A percentile compares a stretch with the other conserved stretches of the same genome.
Evolutionary conservation across 192 early-diverging fungal genomes (phyloP).

Genomic region (Coemansia sp.): DNA sequence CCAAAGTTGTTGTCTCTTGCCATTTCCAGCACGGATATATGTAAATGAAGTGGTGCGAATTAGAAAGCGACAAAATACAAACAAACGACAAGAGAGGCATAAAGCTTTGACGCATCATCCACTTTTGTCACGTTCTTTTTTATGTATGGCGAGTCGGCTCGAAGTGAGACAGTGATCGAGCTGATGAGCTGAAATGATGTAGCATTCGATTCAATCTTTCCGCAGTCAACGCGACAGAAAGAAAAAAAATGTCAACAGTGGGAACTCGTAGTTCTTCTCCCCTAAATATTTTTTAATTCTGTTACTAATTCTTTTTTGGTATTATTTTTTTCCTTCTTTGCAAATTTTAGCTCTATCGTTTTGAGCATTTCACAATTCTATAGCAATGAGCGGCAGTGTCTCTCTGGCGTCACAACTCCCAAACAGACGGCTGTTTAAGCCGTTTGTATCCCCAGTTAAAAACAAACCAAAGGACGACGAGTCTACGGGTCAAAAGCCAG

Average conservation of each 20-base stretch:
- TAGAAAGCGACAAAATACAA: neutral
- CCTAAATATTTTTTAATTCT: neutral
- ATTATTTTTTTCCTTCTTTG: neutral
- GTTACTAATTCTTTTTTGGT: neutral
- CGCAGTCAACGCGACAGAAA: neutral
- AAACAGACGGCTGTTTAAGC: conserved; percentile 40
- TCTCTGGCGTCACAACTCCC: conserved; percentile 29
- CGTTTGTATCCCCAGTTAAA: conserved; percentile 47
- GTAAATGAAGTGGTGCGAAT: neutral
- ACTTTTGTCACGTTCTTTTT: neutral
- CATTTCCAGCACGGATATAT: neutral
- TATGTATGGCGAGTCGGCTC: neutral
- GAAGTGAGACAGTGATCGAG: neutral
- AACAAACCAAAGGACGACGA: conserved; percentile 1
- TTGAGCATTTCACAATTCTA: neutral
- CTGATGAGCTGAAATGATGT: neutral
- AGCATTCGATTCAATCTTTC: neutral
- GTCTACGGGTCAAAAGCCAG: neutral
- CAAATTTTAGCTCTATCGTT: neutral
- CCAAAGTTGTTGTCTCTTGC: neutral
- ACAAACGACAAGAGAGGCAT: neutral
- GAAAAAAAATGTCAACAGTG: neutral
- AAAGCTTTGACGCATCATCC: neutral
- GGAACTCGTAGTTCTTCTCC: neutral
- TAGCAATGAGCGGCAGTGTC: conserved; percentile 25